A percentile compares a stretch with the other conserved stretches of the same genome.
Conservation (phyloP, 768 basidiomycete genomes). For the Tubosaeta sp. region DNA sequence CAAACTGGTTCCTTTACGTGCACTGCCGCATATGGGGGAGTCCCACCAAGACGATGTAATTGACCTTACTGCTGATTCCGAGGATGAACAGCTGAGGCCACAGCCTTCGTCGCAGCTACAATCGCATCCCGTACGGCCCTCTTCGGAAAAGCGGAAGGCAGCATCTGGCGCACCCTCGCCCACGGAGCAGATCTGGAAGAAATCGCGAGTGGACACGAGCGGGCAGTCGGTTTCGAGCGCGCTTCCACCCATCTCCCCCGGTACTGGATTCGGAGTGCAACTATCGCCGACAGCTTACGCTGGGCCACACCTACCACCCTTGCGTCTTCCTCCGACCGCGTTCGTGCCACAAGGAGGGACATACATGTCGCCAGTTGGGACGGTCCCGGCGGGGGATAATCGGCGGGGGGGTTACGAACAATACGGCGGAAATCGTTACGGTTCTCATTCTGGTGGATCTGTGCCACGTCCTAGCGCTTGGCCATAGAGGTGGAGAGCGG, state of each 20-base stretch:
- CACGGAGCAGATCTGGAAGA: slow-evolving; percentile 75
- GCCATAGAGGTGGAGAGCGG: slow-evolving; percentile 21
- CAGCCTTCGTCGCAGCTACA: slow-evolving; percentile 27
- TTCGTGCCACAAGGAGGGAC: slow-evolving; percentile 18
- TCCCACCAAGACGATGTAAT: slow-evolving; percentile 56
- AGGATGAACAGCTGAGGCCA: slow-evolving; percentile 55
- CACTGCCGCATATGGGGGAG: slow-evolving; percentile 22
- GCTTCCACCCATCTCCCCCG: slow-evolving; percentile 27
- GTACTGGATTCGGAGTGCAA: slow-evolving; percentile 12
- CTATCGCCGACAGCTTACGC: slow-evolving; percentile 16
- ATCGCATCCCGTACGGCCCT: slow-evolving; percentile 26
- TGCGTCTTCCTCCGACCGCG: slow-evolving; percentile 21
- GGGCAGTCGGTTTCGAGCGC: slow-evolving; percentile 6
- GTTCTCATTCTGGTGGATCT: slow-evolving; percentile 17
- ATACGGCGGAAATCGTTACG: slow-evolving; percentile 24
- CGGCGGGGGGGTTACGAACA: slow-evolving; percentile 22
- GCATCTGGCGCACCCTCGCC: slow-evolving; percentile 46
- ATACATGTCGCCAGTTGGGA: slow-evolving; percentile 21
- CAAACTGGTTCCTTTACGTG: slow-evolving; percentile 21
- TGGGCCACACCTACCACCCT: slow-evolving; percentile 25
- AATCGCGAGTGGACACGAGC: slow-evolving; percentile 38
- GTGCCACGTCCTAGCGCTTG: slow-evolving; percentile 23
- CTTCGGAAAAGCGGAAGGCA: slow-evolving; percentile 57
- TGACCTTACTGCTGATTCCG: slow-evolving; percentile 78
- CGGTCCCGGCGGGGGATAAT: slow-evolving; percentile 14